Evolutionary conservation across 441 rosid species (phyloP).

Genomic region (Pelargonium cotyledonis): DNA sequence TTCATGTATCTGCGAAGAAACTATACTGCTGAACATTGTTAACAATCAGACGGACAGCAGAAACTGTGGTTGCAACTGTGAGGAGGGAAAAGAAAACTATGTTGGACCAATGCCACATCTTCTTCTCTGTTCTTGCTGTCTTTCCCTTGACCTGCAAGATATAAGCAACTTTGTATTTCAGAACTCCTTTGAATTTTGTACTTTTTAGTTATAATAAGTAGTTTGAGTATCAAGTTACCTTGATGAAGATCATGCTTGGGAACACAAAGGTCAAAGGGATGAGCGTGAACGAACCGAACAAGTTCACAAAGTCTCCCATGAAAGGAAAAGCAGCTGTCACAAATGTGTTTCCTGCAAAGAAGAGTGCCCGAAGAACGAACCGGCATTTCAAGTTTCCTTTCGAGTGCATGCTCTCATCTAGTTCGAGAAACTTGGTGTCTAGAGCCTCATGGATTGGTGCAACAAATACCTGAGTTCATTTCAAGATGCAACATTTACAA

Average conservation of each 20-base stretch:
- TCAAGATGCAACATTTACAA: neutral
- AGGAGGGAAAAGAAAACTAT: constrained; percentile 11
- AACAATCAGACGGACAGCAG: constrained; percentile 23
- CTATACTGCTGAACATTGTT: constrained; percentile 17
- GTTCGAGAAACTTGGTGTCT: constrained; percentile 26
- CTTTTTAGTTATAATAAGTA: neutral
- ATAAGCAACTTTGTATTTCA: neutral
- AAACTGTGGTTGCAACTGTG: constrained; percentile 20
- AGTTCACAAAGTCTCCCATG: constrained; percentile 30
- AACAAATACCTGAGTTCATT: constrained; percentile 17
- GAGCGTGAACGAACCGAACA: constrained; percentile 28
- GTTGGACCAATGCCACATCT: constrained; percentile 27
- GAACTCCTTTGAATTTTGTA: neutral
- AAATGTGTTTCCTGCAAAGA: constrained; percentile 18
- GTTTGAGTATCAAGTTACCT: constrained; percentile 7
- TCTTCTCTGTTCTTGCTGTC: constrained; percentile 14
- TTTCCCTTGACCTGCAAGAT: constrained; percentile 20
- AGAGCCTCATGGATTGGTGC: constrained; percentile 29
- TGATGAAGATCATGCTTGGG: constrained; percentile 26
- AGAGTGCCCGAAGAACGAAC: constrained; percentile 15
- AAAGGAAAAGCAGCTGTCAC: constrained; percentile 32
- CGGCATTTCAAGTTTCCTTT: constrained; percentile 17
- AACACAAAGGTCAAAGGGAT: constrained; percentile 29
- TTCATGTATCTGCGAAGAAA: constrained; percentile 25
- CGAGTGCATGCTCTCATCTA: constrained; percentile 21